Evolutionary conservation across 805 yeast species (phyloP), one percentile per base, ranked within the genome.

Genomic region (Starmerella sirachaensis): DNA sequence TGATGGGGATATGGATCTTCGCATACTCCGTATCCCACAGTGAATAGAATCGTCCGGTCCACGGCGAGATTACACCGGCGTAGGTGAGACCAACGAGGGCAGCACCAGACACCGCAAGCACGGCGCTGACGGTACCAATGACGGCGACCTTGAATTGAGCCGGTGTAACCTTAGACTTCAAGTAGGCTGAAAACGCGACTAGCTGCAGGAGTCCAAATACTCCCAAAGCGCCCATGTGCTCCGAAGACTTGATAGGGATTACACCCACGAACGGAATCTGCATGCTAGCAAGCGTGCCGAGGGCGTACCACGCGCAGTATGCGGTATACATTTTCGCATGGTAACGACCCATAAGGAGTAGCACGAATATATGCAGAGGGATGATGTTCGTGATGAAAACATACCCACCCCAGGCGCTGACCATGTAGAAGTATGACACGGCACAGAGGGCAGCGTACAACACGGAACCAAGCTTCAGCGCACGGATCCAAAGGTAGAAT

Each of bases 341-440:
- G 61, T 85, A 91, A 55, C 98, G 78, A 36, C 98, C 98, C 97
- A 91, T 91, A 48, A 83, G 63, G 37, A 91, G 62, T 56, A 91
- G 67, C 34, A 84, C 86, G 55, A 91, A 86, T 18, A 86, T 85
- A 58, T 91, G 99, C 51, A 91, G 67, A 32, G 98, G 98, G 53
- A 91, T 84, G 68, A 93, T 75, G 64, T 91, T 91, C 42, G 99
- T 91, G 63, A 91, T 93, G 68, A 91, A 91, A 36, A 93, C 99
- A 58, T 91, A 91, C 19, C 99, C 99, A 67, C 99, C 99, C 96
- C 99, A 86, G 10, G 99, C 98, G 33, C 93, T 77, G 36, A 91
- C 99, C 99, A 91, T 91, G 69, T 91, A 91, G 62, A 93, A 91
- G 65, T 93, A 91, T 52, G 76, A 79, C 23, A 84, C 57, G 1